Percentiles rank a stretch among this genome's conserved stretches.
These are phyloP conservation scores for Pelargonium citronellum DNA, from an alignment of 441 rosid species.

Conservation along the genomic window DNA sequence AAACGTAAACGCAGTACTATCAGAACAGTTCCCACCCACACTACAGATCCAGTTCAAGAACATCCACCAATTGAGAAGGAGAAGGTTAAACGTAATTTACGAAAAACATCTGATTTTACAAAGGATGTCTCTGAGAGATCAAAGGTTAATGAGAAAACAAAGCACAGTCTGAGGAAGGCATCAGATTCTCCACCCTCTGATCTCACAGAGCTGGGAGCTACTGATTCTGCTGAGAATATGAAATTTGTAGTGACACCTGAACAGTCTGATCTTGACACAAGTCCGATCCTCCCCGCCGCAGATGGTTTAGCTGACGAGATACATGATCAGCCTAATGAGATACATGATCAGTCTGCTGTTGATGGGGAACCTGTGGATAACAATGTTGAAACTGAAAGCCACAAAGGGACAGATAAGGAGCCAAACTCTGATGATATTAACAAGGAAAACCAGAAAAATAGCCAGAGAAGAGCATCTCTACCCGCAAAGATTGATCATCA, in stretches of 20 bases:
- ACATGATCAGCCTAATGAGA: constrained; percentile 19
- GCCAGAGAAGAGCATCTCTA: constrained; percentile 51
- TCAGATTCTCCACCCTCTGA: constrained; percentile 29
- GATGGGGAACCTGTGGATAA: constrained; percentile 29
- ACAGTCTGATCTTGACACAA: constrained; percentile 28
- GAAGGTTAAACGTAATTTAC: constrained; percentile 18
- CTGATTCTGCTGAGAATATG: constrained; percentile 33
- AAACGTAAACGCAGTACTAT: constrained; percentile 41
- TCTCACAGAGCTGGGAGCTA: constrained; percentile 29
- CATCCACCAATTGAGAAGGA: constrained; percentile 14
- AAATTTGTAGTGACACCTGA: constrained; percentile 26
- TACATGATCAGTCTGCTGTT: constrained; percentile 2
- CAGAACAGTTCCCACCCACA: constrained; percentile 36
- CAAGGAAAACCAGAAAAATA: constrained; percentile 35
- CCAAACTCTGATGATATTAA: constrained; percentile 31
- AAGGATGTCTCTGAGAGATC: constrained; percentile 23
- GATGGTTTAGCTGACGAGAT: constrained; percentile 28
- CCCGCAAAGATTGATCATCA: constrained; percentile 45
- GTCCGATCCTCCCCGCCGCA: constrained; percentile 23
- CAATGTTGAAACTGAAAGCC: constrained; percentile 31
- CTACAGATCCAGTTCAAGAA: constrained; percentile 8
- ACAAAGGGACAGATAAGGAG: constrained; percentile 28
- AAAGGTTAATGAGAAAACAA: constrained; percentile 43
- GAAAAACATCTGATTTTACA: constrained; percentile 9
- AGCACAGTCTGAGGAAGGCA: constrained; percentile 33